phyloP scores from a whole-genome alignment of 2,329 filamentous ascomycete genomes.

The Verticillium klebahnii region DNA sequence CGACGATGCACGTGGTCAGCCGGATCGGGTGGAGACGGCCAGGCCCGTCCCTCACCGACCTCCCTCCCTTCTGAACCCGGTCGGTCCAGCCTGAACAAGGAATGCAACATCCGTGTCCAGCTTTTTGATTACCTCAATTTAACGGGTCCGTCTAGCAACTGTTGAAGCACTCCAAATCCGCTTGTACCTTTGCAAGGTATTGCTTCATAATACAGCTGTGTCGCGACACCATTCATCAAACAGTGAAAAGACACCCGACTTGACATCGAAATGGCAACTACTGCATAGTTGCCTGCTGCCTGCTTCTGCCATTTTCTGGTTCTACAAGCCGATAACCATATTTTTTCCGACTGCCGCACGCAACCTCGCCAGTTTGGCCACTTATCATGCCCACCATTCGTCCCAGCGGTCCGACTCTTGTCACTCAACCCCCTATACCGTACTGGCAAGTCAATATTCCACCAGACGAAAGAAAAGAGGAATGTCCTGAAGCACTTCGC shows the following conservation, averaged over 20 bases:
- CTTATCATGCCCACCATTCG: not conserved
- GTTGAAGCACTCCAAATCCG: not conserved
- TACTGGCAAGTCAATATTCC: constrained; percentile 86
- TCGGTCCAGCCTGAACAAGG: not conserved
- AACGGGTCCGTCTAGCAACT: not conserved
- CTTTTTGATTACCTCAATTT: not conserved
- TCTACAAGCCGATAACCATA: not conserved
- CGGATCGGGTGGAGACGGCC: not conserved
- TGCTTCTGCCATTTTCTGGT: not conserved
- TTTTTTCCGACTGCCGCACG: not conserved
- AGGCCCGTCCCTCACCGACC: not conserved
- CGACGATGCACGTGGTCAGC: not conserved
- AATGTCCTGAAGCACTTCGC: constrained; percentile 69
- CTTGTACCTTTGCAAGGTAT: not conserved
- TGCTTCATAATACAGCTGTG: too few relatives aligned
- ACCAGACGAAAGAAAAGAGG: constrained; percentile 49
- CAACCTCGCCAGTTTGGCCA: not conserved
- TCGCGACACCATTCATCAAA: not conserved
- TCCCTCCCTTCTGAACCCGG: not conserved
- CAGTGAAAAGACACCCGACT: too few relatives aligned
- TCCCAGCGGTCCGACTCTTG: not conserved
- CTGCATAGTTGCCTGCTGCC: too few relatives aligned
- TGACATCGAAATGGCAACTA: too few relatives aligned
- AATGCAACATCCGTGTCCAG: not conserved
- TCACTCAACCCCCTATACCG: constrained; percentile 30